Conservation (phyloP, 1,284 basidiomycete genomes). For the Heimioporus punctisporus region DNA sequence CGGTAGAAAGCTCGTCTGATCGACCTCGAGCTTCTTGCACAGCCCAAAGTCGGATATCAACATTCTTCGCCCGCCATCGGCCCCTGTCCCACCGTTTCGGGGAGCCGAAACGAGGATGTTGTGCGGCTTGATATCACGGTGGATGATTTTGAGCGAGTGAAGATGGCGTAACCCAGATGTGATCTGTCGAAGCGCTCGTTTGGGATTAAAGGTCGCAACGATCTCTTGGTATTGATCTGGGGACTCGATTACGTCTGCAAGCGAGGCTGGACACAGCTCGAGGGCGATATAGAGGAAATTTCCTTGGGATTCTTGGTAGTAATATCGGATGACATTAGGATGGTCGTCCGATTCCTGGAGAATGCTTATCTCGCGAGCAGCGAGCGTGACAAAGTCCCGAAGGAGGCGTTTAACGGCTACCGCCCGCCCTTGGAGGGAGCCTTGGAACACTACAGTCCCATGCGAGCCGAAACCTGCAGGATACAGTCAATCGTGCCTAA, state of each 20-base stretch:
- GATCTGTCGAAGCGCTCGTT: conserved; percentile 88
- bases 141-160: conserved; percentile 95
- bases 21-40: conserved; percentile 90
- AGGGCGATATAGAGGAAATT: conserved; percentile 98
- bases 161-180: conserved; percentile 89
- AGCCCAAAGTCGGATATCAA: conserved; percentile 96
- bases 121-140: conserved; percentile 98
- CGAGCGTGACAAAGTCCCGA: conserved; percentile 95
- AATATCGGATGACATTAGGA: conserved; percentile 98
- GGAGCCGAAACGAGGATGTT: conserved; percentile 92
- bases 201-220: conserved; percentile 77
- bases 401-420: conserved; percentile 98
- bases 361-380: conserved; percentile 92
- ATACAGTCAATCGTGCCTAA: not conserved
- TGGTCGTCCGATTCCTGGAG: conserved; percentile 98
- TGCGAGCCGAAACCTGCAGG: conserved; percentile 90
- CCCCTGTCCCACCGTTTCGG: conserved; percentile 55
- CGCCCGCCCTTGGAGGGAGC: conserved; percentile 93
- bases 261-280: conserved; percentile 94
- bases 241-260: conserved; percentile 91
- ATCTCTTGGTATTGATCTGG: conserved; percentile 77
- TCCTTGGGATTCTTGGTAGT: conserved; percentile 93
- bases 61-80: conserved; percentile 73
- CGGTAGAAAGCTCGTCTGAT: conserved; percentile 91
- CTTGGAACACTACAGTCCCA: conserved; percentile 94